Percentiles rank a stretch among this genome's conserved stretches.
phyloP scores from a whole-genome alignment of 2,329 filamentous ascomycete species.

The Xylogone sp. region DNA sequence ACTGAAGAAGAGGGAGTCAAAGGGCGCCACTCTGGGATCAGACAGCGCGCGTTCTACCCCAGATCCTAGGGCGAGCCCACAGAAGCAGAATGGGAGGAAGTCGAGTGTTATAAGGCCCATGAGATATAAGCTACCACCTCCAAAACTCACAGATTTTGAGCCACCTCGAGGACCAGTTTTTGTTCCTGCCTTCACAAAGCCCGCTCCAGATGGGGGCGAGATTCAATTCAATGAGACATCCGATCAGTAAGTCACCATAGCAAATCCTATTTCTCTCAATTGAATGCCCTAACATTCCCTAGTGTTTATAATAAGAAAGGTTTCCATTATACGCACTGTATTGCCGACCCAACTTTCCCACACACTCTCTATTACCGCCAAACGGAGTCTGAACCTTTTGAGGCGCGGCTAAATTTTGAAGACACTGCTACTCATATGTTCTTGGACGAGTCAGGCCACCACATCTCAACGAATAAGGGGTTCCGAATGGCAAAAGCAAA shows the following conservation, averaged over 20 bases:
- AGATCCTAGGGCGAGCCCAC: constrained; percentile 41
- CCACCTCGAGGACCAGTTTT: constrained; percentile 54
- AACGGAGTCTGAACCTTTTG: constrained; percentile 80
- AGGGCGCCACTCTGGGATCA: constrained; percentile 37
- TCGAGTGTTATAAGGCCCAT: constrained; percentile 42
- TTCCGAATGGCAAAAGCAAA: constrained; percentile 91
- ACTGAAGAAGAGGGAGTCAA: constrained; percentile 65
- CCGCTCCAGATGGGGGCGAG: constrained; percentile 43
- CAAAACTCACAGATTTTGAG: constrained; percentile 59
- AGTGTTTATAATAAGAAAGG: constrained; percentile 64
- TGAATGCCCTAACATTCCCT: constrained; percentile 9
- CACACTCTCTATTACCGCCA: constrained; percentile 86
- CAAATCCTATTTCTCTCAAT: neutral
- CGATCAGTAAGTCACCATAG: constrained; percentile 51
- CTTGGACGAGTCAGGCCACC: constrained; percentile 70
- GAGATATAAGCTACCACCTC: constrained; percentile 61
- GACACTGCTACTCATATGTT: constrained; percentile 84
- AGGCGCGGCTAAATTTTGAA: constrained; percentile 85
- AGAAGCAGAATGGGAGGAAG: constrained; percentile 31
- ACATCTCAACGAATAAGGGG: constrained; percentile 86
- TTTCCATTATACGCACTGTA: constrained; percentile 87
- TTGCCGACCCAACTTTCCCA: constrained; percentile 82
- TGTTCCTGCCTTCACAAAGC: constrained; percentile 50
- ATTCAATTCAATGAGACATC: constrained; percentile 60
- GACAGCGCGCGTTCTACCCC: constrained; percentile 52